Evolutionary conservation across 257 asterid species (phyloP).

Genomic region (Parsonsia alboflavescens): DNA sequence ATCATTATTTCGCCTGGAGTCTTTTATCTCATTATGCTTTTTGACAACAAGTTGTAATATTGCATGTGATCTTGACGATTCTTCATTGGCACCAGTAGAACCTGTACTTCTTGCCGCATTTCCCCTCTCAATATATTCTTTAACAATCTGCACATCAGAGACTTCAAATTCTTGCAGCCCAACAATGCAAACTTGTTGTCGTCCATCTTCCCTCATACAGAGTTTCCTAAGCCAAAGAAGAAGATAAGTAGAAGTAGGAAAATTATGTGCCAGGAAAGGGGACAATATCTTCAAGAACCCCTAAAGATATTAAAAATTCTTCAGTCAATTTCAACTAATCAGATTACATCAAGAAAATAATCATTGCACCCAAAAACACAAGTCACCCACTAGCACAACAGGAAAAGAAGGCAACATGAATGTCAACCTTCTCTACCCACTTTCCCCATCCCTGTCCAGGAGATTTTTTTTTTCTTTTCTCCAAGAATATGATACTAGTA

Average conservation of each 20-base stretch:
- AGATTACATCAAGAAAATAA: neutral
- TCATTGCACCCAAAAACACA: neutral
- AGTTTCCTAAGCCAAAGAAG: conserved; percentile 49
- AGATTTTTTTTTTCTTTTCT: neutral
- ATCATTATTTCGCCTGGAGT: conserved; percentile 64
- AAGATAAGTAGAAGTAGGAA: neutral
- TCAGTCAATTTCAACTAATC: neutral
- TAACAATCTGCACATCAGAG: conserved; percentile 86
- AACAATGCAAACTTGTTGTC: conserved; percentile 97
- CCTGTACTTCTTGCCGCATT: conserved; percentile 92
- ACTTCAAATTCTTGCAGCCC: conserved; percentile 98
- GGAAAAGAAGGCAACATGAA: neutral
- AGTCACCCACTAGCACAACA: neutral
- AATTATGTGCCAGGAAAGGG: neutral
- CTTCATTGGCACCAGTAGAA: conserved; percentile 98
- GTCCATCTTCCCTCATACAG: conserved; percentile 96
- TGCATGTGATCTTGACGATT: conserved; percentile 98
- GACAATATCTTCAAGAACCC: neutral
- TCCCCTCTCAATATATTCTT: conserved; percentile 87
- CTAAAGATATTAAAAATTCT: neutral
- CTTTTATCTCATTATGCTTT: conserved; percentile 87
- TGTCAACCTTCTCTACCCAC: neutral
- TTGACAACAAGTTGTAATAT: conserved; percentile 85
- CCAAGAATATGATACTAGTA: neutral
- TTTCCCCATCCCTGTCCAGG: no score